Evolutionary conservation across 139 green algal genomes (phyloP), one percentile per base, ranked within the genome.

Genomic region (Astrephomene gubernaculifera): DNA sequence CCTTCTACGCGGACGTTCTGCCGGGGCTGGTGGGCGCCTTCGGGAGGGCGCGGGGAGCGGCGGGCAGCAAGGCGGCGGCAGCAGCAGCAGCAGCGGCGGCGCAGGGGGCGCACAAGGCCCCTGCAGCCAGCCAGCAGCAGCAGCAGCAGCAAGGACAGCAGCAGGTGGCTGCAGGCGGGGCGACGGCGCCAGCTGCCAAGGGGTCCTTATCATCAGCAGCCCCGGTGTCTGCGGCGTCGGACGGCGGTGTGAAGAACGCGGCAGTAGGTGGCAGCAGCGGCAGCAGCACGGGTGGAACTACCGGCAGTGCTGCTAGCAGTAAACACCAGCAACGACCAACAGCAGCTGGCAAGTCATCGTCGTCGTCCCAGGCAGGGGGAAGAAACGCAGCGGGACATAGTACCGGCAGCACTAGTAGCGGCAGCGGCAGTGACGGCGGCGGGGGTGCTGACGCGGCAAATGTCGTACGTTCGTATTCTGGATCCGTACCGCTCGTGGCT

Each of bases 1-100:
- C 76, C 0, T 83, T 83, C 39, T 63, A 73, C 22, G 35, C 72
- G 41, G 76, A 61, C n/a, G 72, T 33, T 5, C 54, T 71, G 54
- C 6, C 38, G 38, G 5, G 38, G 29, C 33, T 43, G 4, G 43
- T 17, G n/a, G n/a, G n/a, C n/a, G n/a, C n/a, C n/a, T n/a, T n/a
- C 29, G 39, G 6, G 24, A 60, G 9, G 10, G 4, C 39, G 24
- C 39, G 68, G 12, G 38, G 39, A 22, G 36, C 9, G 12, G 39
- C 6, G 25, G 25, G 68, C 52, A 52, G 25, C n/a, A 61, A 61
- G 43, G 43, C 31, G 70, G 43, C 7, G 43, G 10, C 70, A 24
- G 70, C 41, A 63, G 38, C 14, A 24, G 68, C 68, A 57, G 68
- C 44, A 63, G n/a, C 44, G 25, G 70, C 43, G 43, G 57, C 12